phyloP scores from a whole-genome alignment of 805 yeast genomes.

The Monosporozyma unispora region DNA sequence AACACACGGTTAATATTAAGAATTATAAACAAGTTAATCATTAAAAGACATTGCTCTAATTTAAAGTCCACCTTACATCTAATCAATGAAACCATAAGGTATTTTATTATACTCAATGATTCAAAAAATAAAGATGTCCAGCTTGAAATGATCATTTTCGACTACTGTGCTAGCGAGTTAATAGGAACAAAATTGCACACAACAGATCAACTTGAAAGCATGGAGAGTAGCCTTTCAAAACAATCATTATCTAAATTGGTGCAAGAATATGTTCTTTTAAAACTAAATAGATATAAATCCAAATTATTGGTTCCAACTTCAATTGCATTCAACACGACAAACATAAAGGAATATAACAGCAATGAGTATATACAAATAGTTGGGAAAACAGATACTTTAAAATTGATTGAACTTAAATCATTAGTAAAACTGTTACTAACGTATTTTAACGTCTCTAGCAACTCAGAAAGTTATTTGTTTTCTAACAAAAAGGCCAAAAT shows the following conservation, averaged over 20 bases:
- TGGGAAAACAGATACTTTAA: slow-evolving; percentile 2
- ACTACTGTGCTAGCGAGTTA: slow-evolving; percentile 37
- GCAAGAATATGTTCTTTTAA: slow-evolving; percentile 13
- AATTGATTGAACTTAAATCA: slow-evolving; percentile 17
- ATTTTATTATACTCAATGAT: slow-evolving; percentile 30
- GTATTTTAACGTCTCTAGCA: slow-evolving; percentile 8
- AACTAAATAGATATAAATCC: slow-evolving; percentile 11
- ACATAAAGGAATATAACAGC: not conserved
- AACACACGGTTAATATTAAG: slow-evolving; percentile 32
- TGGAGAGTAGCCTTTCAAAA: not conserved
- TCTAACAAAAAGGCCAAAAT: slow-evolving; percentile 19
- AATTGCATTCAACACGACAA: not conserved
- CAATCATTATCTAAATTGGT: not conserved
- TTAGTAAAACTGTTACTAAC: slow-evolving; percentile 12
- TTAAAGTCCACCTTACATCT: slow-evolving; percentile 32
- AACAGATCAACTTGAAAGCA: too few species aligned
- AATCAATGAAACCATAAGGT: slow-evolving; percentile 32
- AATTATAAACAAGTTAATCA: slow-evolving; percentile 38
- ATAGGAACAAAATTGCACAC: slow-evolving; percentile 26
- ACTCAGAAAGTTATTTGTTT: slow-evolving; percentile 3
- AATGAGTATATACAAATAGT: slow-evolving; percentile 12
- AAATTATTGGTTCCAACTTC: not conserved
- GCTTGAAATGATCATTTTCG: slow-evolving; percentile 38
- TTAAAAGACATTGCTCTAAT: slow-evolving; percentile 36
- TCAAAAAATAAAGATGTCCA: slow-evolving; percentile 37